Conservation (phyloP, 257 asterid species). For the Solanum appendiculatum region DNA sequence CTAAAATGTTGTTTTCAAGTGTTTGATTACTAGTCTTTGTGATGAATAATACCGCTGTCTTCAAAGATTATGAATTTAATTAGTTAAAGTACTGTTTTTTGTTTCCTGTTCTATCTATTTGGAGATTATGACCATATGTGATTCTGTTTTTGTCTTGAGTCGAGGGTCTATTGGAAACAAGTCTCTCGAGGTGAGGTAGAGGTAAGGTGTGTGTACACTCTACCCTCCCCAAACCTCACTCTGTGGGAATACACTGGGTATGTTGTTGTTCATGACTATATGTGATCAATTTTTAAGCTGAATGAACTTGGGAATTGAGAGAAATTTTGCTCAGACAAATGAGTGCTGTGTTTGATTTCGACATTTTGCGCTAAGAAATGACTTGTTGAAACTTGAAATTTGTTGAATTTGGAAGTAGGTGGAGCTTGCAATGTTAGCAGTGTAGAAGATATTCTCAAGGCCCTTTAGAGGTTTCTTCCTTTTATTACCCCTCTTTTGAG, state of each 20-base stretch:
- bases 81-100: not conserved
- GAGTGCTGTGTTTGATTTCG: not conserved
- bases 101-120: not conserved
- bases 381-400: not conserved
- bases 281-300: not conserved
- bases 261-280: not conserved
- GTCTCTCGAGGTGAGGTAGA: not conserved
- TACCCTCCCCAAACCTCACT: not conserved
- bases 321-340: not conserved
- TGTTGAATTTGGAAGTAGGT: slow-evolving; percentile 85
- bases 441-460: slow-evolving; percentile 81
- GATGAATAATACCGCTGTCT: not conserved
- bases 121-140: not conserved
- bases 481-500: not conserved
- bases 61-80: not conserved
- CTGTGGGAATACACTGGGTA: not conserved
- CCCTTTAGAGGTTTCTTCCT: slow-evolving; percentile 8
- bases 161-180: not conserved
- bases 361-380: not conserved
- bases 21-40: not conserved
- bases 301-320: not conserved
- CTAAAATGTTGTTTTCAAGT: not conserved
- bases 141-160: not conserved
- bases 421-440: slow-evolving; percentile 93
- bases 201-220: not conserved